Percentiles rank a stretch among this genome's conserved stretches.
These are phyloP conservation scores for Tolypocladium tropicale DNA, from an alignment of 2,329 filamentous ascomycete genomes.

Conservation along the genomic window DNA sequence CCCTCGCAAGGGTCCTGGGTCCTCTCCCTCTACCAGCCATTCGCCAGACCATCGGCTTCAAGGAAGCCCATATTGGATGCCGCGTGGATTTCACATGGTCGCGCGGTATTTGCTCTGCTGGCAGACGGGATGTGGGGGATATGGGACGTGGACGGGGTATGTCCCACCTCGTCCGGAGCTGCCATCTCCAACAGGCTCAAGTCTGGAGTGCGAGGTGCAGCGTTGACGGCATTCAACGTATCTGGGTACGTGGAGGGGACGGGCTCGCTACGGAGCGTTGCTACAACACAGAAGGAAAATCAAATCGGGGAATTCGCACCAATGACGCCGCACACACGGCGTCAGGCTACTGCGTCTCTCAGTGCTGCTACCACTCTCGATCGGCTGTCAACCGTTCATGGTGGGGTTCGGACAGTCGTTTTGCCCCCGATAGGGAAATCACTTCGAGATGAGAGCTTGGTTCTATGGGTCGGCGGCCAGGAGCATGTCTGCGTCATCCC, in stretches of 20 bases:
- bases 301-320: conserved; percentile 45
- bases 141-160: conserved; percentile 53
- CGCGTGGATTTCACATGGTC: conserved; percentile 50
- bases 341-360: conserved; percentile 37
- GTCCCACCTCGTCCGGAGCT: conserved; percentile 30
- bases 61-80: conserved; percentile 54
- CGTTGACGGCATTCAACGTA: conserved; percentile 46
- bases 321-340: conserved; percentile 53
- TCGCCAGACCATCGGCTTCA: conserved; percentile 35
- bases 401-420: conserved; percentile 40
- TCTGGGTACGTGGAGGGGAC: conserved; percentile 52
- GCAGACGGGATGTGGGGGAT: conserved; percentile 59
- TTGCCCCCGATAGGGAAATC: conserved; percentile 32
- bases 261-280: conserved; percentile 37
- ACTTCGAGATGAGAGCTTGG: conserved; percentile 41
- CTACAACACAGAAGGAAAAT: conserved; percentile 22
- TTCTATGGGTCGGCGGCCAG: conserved; percentile 45
- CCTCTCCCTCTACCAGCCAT: conserved; percentile 49
- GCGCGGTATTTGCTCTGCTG: conserved; percentile 47
- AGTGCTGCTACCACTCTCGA: conserved; percentile 34
- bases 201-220: conserved; percentile 44
- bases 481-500: conserved; percentile 50
- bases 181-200: conserved; percentile 39
- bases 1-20: conserved; percentile 54
- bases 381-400: conserved; percentile 39